phyloP scores from a whole-genome alignment of 1,284 basidiomycete genomes.

The Apiotrichum domesticum region DNA sequence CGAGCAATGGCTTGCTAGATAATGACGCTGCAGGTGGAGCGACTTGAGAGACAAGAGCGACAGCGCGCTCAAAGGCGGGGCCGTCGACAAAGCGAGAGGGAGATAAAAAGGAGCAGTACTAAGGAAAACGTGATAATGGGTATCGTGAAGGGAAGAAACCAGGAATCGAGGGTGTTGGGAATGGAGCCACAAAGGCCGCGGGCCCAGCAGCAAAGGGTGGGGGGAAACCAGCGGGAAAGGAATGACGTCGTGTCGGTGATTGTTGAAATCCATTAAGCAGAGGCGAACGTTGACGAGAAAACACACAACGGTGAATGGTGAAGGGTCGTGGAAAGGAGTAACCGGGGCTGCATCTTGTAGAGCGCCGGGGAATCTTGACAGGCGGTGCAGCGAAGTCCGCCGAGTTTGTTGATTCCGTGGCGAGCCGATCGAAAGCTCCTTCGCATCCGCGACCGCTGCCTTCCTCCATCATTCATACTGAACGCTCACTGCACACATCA shows the following conservation, averaged over 20 bases:
- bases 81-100: not conserved
- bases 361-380: constrained; percentile 14
- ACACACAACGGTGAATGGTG: not conserved
- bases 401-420: constrained; percentile 15
- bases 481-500: constrained; percentile 3
- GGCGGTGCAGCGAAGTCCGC: constrained; percentile 19
- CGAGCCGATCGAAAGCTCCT: constrained; percentile 18
- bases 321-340: constrained; percentile 8
- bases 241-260: not conserved
- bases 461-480: constrained; percentile 11
- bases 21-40: no score
- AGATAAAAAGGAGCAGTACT: not conserved
- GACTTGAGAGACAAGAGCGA: no score
- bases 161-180: not conserved
- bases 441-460: constrained; percentile 22
- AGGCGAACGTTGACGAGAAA: not conserved
- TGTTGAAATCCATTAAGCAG: constrained; percentile 3
- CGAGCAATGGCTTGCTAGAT: no score
- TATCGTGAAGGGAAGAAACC: not conserved
- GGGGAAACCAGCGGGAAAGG: not conserved
- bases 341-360: constrained; percentile 8
- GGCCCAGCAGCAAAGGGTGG: not conserved
- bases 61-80: no score
- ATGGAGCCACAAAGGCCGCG: no score
- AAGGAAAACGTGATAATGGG: not conserved